phyloP scores from a whole-genome alignment of 805 yeast species.

The Metschnikowia colocasiae region DNA sequence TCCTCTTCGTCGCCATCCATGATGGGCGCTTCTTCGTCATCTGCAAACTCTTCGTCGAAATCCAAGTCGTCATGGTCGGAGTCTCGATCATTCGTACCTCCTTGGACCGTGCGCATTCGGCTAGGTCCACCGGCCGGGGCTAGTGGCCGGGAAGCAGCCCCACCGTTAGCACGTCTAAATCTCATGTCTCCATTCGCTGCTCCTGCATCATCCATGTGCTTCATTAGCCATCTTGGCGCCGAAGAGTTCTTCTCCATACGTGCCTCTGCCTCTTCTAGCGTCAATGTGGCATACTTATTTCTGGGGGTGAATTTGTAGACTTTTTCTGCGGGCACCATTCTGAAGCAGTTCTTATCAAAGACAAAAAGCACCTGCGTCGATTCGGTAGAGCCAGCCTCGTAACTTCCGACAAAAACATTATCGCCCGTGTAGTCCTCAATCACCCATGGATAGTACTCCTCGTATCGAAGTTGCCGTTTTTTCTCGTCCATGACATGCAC shows the following conservation, averaged over 20 bases:
- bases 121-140: slow-evolving; percentile 4
- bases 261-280: slow-evolving; percentile 94
- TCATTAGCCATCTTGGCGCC: slow-evolving; percentile 95
- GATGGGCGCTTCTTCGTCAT: slow-evolving; percentile 98
- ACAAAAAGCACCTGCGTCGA: slow-evolving; percentile 77
- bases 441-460: slow-evolving; percentile 97
- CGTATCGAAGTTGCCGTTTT: slow-evolving; percentile 81
- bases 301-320: slow-evolving; percentile 91
- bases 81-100: slow-evolving; percentile 49
- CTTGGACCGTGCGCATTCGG: slow-evolving; percentile 41
- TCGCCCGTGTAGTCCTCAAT: slow-evolving; percentile 93
- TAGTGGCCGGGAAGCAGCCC: slow-evolving; percentile 5
- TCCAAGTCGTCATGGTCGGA: slow-evolving; percentile 91
- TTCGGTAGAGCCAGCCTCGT: slow-evolving; percentile 86
- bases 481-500: slow-evolving; percentile 76
- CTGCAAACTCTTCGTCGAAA: slow-evolving; percentile 95
- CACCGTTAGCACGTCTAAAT: slow-evolving; percentile 30
- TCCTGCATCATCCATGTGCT: slow-evolving; percentile 67
- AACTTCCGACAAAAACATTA: slow-evolving; percentile 93
- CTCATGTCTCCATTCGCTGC: slow-evolving; percentile 42
- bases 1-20: slow-evolving; percentile 96
- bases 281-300: slow-evolving; percentile 87
- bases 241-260: slow-evolving; percentile 76
- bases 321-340: slow-evolving; percentile 92
- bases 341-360: slow-evolving; percentile 83